phyloP scores from a whole-genome alignment of 192 early-diverging fungal species.

The Rhizoclosmatium sp. region DNA sequence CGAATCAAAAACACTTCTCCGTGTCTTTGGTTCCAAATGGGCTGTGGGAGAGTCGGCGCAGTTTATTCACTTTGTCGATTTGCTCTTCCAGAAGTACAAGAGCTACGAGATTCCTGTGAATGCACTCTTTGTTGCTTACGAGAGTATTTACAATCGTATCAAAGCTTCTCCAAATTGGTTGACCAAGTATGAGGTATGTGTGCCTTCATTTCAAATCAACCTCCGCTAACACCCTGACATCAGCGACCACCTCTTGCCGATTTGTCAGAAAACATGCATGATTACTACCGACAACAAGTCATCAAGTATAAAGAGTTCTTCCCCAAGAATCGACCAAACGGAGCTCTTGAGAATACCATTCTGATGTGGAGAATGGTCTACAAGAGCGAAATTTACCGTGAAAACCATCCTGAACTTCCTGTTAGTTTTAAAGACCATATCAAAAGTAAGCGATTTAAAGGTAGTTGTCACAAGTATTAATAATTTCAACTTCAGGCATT shows the following conservation, averaged over 20 bases:
- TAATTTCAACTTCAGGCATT: constrained; percentile 7
- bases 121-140: constrained; percentile 53
- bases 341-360: constrained; percentile 58
- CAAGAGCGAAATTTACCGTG: constrained; percentile 52
- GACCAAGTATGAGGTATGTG: constrained; percentile 43
- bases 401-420: constrained; percentile 52
- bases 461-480: neutral
- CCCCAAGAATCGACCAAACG: constrained; percentile 60
- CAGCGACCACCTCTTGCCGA: constrained; percentile 49
- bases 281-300: constrained; percentile 57
- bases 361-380: constrained; percentile 64
- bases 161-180: constrained; percentile 53
- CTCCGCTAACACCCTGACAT: neutral
- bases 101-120: constrained; percentile 51
- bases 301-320: constrained; percentile 64
- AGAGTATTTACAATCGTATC: constrained; percentile 49
- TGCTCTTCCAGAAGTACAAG: constrained; percentile 60
- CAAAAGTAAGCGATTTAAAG: neutral
- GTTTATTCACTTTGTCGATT: constrained; percentile 54
- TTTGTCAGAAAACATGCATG: constrained; percentile 57
- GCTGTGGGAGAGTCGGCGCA: constrained; percentile 53
- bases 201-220: neutral
- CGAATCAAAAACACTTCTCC: constrained; percentile 52
- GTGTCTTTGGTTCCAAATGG: constrained; percentile 51
- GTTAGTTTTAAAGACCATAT: constrained; percentile 53